A percentile compares a stretch with the other conserved stretches of the same genome.
These are phyloP conservation scores for Pugionium dolabratum DNA, from an alignment of 345 rosid species.

Conservation along the genomic window DNA sequence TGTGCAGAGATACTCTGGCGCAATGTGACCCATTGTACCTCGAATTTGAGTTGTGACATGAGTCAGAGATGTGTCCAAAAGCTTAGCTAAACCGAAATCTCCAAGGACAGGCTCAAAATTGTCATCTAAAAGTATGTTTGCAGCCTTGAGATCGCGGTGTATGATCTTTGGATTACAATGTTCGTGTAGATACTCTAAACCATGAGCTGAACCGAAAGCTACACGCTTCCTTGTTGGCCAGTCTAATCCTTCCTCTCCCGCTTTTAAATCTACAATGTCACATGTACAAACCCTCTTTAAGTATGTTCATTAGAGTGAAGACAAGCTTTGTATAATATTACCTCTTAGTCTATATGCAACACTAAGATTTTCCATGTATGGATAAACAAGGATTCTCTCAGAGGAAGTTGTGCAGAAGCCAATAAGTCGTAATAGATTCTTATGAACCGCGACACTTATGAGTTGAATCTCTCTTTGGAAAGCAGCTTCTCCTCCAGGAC, in stretches of 20 bases:
- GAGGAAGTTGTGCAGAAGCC: conserved; percentile 76
- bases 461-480: conserved; percentile 80
- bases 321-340: conserved; percentile 20
- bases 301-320: too few relatives aligned
- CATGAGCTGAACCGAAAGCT: conserved; percentile 83
- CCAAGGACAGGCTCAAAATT: conserved; percentile 83
- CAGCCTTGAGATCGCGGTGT: conserved; percentile 90
- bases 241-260: conserved; percentile 72
- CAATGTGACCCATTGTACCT: conserved; percentile 48
- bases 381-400: conserved; percentile 87
- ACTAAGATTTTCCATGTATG: conserved; percentile 86
- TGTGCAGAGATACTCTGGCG: too few relatives aligned
- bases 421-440: conserved; percentile 75
- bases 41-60: conserved; percentile 89
- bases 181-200: conserved; percentile 84
- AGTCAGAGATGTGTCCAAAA: conserved; percentile 62
- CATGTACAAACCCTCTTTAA: background rate
- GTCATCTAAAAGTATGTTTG: conserved; percentile 79
- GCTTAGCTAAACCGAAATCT: conserved; percentile 80
- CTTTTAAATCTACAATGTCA: conserved; percentile 54
- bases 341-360: conserved; percentile 80
- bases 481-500: conserved; percentile 89
- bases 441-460: conserved; percentile 83
- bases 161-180: conserved; percentile 85
- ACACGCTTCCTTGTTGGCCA: conserved; percentile 81